Conservation (phyloP, 352 stramenopile genomes). For the Thalassiosira livingstoniorum region DNA sequence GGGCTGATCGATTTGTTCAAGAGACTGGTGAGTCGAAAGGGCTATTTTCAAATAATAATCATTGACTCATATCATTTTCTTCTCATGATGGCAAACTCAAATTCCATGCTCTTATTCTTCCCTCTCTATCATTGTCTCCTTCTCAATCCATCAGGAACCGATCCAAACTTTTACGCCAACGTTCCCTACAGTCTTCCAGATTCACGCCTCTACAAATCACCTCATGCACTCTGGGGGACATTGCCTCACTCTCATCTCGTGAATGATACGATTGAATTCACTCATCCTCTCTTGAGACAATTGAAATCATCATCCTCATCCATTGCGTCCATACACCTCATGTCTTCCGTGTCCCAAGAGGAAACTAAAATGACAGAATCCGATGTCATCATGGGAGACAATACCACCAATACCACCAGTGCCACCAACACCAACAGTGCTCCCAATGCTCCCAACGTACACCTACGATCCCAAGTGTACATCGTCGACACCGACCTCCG, state of each 20-base stretch:
- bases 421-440: too few relatives aligned
- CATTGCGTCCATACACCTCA: not conserved
- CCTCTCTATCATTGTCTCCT: slow-evolving; percentile 2
- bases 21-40: slow-evolving; percentile 60
- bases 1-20: slow-evolving; percentile 59
- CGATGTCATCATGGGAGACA: too few relatives aligned
- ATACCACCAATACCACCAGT: too few relatives aligned
- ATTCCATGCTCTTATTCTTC: slow-evolving; percentile 1
- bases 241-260: slow-evolving; percentile 64
- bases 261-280: slow-evolving; percentile 26
- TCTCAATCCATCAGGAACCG: slow-evolving; percentile 48
- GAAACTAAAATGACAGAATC: slow-evolving; percentile 10
- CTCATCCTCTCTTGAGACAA: slow-evolving; percentile 58
- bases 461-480: slow-evolving; percentile 47
- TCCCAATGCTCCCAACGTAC: slow-evolving; percentile 14
- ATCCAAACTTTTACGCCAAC: slow-evolving; percentile 75
- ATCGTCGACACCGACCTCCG: slow-evolving; percentile 84
- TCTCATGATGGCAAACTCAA: not conserved
- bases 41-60: slow-evolving; percentile 2
- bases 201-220: slow-evolving; percentile 78
- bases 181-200: slow-evolving; percentile 79
- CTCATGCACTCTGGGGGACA: slow-evolving; percentile 83
- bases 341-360: too few relatives aligned
- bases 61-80: slow-evolving; percentile 3
- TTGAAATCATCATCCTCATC: slow-evolving; percentile 15